These are phyloP conservation scores for Metarhizium humberi DNA, from an alignment of 2,329 filamentous ascomycete species.

Conservation along the genomic window DNA sequence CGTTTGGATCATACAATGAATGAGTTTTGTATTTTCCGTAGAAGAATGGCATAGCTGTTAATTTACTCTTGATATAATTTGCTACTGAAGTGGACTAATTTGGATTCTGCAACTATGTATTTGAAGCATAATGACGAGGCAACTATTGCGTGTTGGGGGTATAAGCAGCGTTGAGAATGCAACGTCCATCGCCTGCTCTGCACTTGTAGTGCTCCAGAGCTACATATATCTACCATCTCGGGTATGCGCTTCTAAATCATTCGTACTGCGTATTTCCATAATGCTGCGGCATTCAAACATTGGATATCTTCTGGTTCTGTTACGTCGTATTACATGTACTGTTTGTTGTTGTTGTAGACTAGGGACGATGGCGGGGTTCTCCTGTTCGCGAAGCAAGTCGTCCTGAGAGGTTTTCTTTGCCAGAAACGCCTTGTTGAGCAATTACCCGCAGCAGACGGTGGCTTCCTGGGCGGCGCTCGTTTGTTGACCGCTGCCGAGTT, in stretches of 20 bases:
- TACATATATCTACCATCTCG: too few relatives aligned
- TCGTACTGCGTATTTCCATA: background rate
- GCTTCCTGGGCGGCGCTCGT: conserved; percentile 28
- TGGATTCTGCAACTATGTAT: background rate
- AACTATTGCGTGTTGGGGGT: too few relatives aligned
- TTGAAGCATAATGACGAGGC: background rate
- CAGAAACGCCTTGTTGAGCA: background rate
- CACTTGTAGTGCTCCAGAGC: too few relatives aligned
- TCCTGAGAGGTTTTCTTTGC: too few relatives aligned
- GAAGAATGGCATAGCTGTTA: background rate
- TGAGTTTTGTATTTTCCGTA: background rate
- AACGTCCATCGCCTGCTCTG: too few relatives aligned
- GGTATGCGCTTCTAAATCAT: too few relatives aligned
- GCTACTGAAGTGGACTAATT: background rate
- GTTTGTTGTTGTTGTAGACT: too few relatives aligned
- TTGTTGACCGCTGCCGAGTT: conserved; percentile 9
- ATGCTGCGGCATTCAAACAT: background rate
- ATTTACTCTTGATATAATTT: background rate
- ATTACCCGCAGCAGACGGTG: conserved; percentile 32
- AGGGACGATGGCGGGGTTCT: too few relatives aligned
- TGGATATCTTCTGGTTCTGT: too few relatives aligned
- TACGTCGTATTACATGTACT: too few relatives aligned
- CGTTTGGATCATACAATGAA: background rate
- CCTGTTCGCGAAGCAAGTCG: too few relatives aligned
- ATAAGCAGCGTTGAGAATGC: too few relatives aligned